Evolutionary conservation across 2,329 filamentous ascomycete species (phyloP), one percentile per base, ranked within the genome.

Genomic region (Colletotrichum echinochloae): DNA sequence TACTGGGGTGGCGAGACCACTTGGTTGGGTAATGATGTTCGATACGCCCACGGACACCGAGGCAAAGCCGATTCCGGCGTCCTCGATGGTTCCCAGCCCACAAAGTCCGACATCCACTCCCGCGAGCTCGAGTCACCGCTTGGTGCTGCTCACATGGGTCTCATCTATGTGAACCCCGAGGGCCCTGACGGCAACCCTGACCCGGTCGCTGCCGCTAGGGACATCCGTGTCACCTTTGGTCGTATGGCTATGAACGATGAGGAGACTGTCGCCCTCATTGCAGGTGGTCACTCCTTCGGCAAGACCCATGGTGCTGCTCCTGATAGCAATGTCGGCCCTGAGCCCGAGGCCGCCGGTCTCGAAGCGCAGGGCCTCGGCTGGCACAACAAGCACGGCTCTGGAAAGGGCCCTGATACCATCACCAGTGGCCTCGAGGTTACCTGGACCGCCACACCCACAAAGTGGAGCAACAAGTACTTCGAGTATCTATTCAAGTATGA

Each of bases 171-270:
- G 70, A 94, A 95, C 83, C 92, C 92, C 3, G 91, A 94, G 80
- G 92, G 92, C 5, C 92, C 92, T 35, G 90, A 94, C 75, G 91
- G 89, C 70, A 87, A 87, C 65, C 91, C 91, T 3, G 91, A 94
- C 77, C 90, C 91, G n/a, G 79, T 90, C 49, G 90, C 90, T 20
- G 86, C 92, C 1, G 92, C 89, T 46, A 81, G 86, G 65, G 92
- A 95, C 76, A 94, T 94, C 77, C 91, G 91, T 73, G 86, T 84
- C 69, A 94, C 92, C 28, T 95, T 94, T 75, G 86, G 85, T 73
- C 91, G 91, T 79, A 94, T 94, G 92, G 92, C 90, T 71, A 94
- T 95, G 92, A 89, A 93, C 77, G 91, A 94, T 78, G 90, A 93
- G 81, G 92, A 95, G 85, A 95, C 92, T 0, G 92, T 93, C 64